Conservation (phyloP, 495 filamentous ascomycete species). For the Lasiosphaeris hirsuta region DNA sequence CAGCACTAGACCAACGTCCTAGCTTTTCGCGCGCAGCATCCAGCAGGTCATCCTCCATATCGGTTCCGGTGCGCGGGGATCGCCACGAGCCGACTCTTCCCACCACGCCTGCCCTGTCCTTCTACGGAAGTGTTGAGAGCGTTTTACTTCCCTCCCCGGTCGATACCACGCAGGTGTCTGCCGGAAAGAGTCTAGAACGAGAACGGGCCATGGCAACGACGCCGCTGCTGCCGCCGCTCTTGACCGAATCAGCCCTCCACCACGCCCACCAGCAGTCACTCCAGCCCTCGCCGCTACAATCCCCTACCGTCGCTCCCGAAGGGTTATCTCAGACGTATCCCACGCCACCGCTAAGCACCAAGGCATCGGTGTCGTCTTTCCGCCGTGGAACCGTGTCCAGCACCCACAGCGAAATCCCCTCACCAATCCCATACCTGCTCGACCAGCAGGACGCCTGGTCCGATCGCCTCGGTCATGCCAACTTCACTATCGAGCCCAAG, state of each 20-base stretch:
- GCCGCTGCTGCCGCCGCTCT: constrained; percentile 75
- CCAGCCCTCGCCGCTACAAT: constrained; percentile 76
- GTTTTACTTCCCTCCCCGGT: constrained; percentile 44
- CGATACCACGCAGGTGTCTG: constrained; percentile 57
- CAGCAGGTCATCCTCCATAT: constrained; percentile 66
- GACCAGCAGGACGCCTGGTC: constrained; percentile 77
- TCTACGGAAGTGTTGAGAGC: constrained; percentile 58
- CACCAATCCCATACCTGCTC: constrained; percentile 54
- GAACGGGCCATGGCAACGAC: constrained; percentile 67
- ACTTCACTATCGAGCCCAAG: constrained; percentile 82
- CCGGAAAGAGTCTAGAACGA: constrained; percentile 48
- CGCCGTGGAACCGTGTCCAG: constrained; percentile 42
- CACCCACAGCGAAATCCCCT: constrained; percentile 34
- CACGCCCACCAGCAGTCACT: constrained; percentile 30
- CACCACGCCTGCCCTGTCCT: constrained; percentile 62
- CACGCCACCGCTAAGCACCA: constrained; percentile 76
- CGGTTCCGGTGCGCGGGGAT: constrained; percentile 50
- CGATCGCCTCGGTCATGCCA: constrained; percentile 79
- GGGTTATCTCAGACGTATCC: constrained; percentile 45
- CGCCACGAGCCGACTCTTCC: constrained; percentile 55
- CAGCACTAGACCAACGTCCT: constrained; percentile 38
- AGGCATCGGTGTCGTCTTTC: constrained; percentile 76
- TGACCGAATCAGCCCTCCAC: constrained; percentile 48
- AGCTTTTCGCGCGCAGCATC: constrained; percentile 51
- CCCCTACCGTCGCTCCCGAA: constrained; percentile 56